These are phyloP conservation scores for Ascobolus immersus DNA, from an alignment of 495 filamentous ascomycete species.

Conservation along the genomic window DNA sequence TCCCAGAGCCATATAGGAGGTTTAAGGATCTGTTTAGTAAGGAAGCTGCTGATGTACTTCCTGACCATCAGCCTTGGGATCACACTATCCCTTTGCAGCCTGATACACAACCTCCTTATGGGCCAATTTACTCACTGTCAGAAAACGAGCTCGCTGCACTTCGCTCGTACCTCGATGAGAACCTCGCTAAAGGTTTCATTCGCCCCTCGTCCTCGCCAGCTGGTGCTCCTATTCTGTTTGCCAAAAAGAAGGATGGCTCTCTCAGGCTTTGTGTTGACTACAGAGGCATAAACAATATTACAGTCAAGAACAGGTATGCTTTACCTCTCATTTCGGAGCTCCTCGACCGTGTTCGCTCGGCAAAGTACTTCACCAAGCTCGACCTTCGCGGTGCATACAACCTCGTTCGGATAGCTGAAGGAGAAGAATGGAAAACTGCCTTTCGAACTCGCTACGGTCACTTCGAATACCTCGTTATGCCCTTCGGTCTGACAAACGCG, in stretches of 20 bases:
- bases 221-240: slow-evolving; percentile 16
- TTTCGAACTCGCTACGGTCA: slow-evolving; percentile 9
- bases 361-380: slow-evolving; percentile 2
- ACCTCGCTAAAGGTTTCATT: slow-evolving; percentile 4
- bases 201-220: neutral
- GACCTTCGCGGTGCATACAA: slow-evolving; percentile 2
- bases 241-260: slow-evolving; percentile 14
- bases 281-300: slow-evolving; percentile 20
- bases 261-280: slow-evolving; percentile 25
- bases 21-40: slow-evolving; percentile 4
- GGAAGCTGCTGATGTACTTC: neutral
- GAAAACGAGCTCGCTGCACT: neutral
- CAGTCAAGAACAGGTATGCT: slow-evolving; percentile 21
- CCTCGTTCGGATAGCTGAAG: slow-evolving; percentile 12
- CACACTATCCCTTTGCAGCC: neutral
- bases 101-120: slow-evolving; percentile 1
- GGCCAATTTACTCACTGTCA: slow-evolving; percentile 1
- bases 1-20: too few relatives aligned
- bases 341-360: too few relatives aligned
- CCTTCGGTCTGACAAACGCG: slow-evolving; percentile 9
- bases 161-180: neutral
- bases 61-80: neutral
- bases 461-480: slow-evolving; percentile 4
- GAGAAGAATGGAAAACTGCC: slow-evolving; percentile 15
- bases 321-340: slow-evolving; percentile 23